phyloP scores from a whole-genome alignment of 768 basidiomycete genomes.

The Russula sp. region DNA sequence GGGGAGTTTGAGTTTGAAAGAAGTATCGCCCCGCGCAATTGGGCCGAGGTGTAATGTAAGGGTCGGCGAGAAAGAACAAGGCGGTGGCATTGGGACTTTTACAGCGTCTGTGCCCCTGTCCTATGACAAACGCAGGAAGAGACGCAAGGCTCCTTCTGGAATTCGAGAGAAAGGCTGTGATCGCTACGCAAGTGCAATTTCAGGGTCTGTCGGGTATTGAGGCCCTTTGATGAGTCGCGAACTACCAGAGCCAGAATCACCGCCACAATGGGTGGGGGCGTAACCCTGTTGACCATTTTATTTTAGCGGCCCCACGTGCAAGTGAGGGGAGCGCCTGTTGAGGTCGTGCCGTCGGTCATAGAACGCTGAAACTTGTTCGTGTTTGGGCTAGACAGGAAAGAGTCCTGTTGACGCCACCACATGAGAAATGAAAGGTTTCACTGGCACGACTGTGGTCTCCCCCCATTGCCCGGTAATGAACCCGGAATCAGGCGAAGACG shows the following conservation, averaged over 20 bases:
- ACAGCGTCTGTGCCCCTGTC: no score
- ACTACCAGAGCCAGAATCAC: not conserved
- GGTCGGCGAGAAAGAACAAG: no score
- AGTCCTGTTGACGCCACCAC: not conserved
- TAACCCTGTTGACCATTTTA: no score
- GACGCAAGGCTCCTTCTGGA: not conserved
- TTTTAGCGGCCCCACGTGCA: not conserved
- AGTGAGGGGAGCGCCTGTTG: not conserved
- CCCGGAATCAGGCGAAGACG: slow-evolving; percentile 69
- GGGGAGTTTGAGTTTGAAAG: no score
- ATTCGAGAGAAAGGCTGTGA: no score
- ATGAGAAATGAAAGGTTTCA: slow-evolving; percentile 22
- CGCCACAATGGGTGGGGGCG: not conserved
- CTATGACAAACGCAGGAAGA: no score
- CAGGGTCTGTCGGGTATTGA: no score
- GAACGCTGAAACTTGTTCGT: not conserved
- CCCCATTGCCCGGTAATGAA: slow-evolving; percentile 22
- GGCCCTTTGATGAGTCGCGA: no score
- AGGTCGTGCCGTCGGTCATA: not conserved
- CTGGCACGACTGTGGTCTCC: slow-evolving; percentile 27
- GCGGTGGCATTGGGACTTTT: no score
- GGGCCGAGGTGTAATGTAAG: no score
- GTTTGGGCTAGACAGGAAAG: not conserved
- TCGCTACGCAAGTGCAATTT: no score
- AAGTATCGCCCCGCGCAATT: no score